Evolutionary conservation across 768 basidiomycete species (phyloP), one percentile per base, ranked within the genome.

Genomic region (Pisolithus tinctorius): DNA sequence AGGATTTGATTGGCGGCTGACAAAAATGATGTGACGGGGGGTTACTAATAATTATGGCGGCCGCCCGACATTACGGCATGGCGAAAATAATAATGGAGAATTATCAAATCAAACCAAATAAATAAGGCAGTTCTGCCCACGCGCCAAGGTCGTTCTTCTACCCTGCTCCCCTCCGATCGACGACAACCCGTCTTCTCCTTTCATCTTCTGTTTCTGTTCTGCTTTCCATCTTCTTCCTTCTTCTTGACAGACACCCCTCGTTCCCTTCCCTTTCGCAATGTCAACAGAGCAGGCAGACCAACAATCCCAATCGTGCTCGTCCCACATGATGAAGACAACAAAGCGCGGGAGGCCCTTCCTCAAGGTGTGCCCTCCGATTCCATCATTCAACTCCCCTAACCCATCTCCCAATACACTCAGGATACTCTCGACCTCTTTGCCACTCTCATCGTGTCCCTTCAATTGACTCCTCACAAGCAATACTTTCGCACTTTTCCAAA

Each of bases 261-360:
- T 52, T 55, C 51, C 58, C 50, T 62, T 62, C 60, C 54, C 56
- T 54, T 53, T 48, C 52, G 61, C 60, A 38, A 74, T 72, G 74
- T 59, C 72, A 4, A 59, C 74, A 51, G 78, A 79, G 57, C 68
- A 67, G 45, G 48, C 69, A 47, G 63, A 62, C 49, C 43, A 27
- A 10, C 61, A 62, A 66, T 72, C 78, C 29, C 78, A 78, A 60
- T 75, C 81, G 39, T 81, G 80, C 57, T 82, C 87, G 39, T 91
- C 89, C 26, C 93, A 95, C 69, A 90, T 95, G 89, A 96, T 97
- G 93, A 94, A 95, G 82, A 95, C 90, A 13, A 95, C 93, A 66
- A 91, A 92, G 76, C 83, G 93, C 64, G 93, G 93, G 55, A 80
- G 93, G 60, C 93, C 93, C 13, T 96, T 84, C 69, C 80, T 94